phyloP scores from a whole-genome alignment of 1,284 basidiomycete species.

The Cryptococcus sp. region DNA sequence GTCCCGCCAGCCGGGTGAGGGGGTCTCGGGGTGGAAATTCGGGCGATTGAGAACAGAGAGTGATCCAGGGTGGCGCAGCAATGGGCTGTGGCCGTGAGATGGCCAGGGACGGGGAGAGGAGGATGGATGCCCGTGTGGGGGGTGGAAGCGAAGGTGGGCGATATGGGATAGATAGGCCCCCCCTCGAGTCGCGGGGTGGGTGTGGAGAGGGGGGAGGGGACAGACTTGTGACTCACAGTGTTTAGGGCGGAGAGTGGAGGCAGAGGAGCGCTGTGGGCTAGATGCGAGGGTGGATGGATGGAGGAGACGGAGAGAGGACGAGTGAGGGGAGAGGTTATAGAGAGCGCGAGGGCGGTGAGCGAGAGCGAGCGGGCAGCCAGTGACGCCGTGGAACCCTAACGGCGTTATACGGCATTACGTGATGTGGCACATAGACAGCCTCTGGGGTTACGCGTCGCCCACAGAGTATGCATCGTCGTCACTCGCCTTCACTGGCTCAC shows the following conservation, averaged over 20 bases:
- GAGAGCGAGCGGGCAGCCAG: constrained; percentile 6
- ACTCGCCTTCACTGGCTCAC: neutral
- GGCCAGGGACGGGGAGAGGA: no score
- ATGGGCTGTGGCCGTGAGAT: no score
- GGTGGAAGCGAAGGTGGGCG: no score
- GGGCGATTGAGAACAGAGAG: no score
- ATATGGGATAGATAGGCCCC: no score
- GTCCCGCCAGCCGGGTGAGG: neutral
- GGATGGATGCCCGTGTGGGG: no score
- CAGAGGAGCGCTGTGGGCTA: neutral
- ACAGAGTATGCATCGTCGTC: no score
- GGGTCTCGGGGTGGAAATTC: neutral
- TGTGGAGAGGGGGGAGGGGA: no score
- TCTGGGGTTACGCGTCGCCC: constrained; percentile 8
- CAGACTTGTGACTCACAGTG: no score
- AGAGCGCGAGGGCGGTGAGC: constrained; percentile 9
- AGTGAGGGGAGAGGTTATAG: neutral
- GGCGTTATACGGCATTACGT: constrained; percentile 3
- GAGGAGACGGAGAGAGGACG: neutral
- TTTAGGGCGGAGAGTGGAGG: neutral
- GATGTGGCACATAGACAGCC: constrained; percentile 4
- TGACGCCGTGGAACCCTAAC: constrained; percentile 3
- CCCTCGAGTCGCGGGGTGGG: no score
- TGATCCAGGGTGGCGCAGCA: no score
- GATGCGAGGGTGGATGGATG: neutral